Percentiles rank a stretch among this genome's conserved stretches.
phyloP scores from a whole-genome alignment of 805 yeast genomes.

The Starmerella apicola region DNA sequence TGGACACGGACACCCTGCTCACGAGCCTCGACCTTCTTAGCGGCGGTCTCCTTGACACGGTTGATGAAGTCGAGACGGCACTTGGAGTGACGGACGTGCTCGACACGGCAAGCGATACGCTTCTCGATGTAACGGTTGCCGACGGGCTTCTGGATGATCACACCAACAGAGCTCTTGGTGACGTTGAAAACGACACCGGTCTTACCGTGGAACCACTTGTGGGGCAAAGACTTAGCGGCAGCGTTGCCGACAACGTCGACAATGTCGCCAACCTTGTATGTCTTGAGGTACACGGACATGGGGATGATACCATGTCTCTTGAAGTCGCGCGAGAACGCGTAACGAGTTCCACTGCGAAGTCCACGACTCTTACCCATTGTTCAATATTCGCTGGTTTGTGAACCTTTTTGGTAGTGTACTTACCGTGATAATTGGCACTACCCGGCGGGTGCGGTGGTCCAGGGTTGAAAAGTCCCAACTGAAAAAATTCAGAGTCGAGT shows the following conservation, averaged over 20 bases:
- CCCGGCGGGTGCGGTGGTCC: not conserved
- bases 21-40: slow-evolving; percentile 86
- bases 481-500: not conserved
- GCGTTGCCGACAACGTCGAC: slow-evolving; percentile 99
- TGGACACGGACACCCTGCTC: slow-evolving; percentile 78
- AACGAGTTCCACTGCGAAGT: slow-evolving; percentile 99
- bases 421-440: slow-evolving; percentile 6
- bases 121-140: slow-evolving; percentile 98
- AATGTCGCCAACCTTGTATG: slow-evolving; percentile 98
- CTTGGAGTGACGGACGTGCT: slow-evolving; percentile 98
- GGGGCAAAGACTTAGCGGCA: slow-evolving; percentile 99
- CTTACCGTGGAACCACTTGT: slow-evolving; percentile 99
- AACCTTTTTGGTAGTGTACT: not conserved
- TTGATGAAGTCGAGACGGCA: slow-evolving; percentile 98
- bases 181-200: slow-evolving; percentile 99
- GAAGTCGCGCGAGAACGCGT: slow-evolving; percentile 99
- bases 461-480: slow-evolving; percentile 2
- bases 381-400: slow-evolving; percentile 7
- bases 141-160: slow-evolving; percentile 94
- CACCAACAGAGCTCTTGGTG: slow-evolving; percentile 97
- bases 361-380: slow-evolving; percentile 55
- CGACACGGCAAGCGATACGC: slow-evolving; percentile 96
- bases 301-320: slow-evolving; percentile 92
- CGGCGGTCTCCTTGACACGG: slow-evolving; percentile 97
- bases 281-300: slow-evolving; percentile 92